Evolutionary conservation across 2,329 filamentous ascomycete genomes (phyloP), one percentile per base, ranked within the genome.

Genomic region (Microcyclospora pomicola): DNA sequence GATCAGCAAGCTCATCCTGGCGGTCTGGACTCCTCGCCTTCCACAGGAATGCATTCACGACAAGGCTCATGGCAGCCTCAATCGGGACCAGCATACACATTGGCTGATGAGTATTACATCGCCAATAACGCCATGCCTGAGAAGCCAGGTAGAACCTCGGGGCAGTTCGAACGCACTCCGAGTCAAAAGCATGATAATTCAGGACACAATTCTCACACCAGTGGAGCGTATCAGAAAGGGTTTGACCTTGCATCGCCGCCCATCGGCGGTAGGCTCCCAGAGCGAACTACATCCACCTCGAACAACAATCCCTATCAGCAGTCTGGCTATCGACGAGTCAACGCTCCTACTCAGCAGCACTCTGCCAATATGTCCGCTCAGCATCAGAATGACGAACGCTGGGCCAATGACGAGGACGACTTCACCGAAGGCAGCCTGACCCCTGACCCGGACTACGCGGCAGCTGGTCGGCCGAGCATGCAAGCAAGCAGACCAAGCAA

Each of bases 401-500:
- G 15, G 29, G 9, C 33, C 11, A 24, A 24, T 24, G 16, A 40
- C 14, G 34, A 42, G n/a, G 42, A 49, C 12, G 42, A 44, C 10
- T 40, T 43, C 24, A 46, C 41, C 30, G 47, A 50, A 13, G 48
- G 44, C 32, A 51, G 46, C 24, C 39, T 51, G 6, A 48, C 48
- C n/a, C 45, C 42, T 9, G 49, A 47, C 12, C 50, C 54, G n/a
- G 43, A 49, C n/a, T 35, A 52, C 48, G 15, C 44, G 3, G 36
- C 42, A 9, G 42, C 34, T n/a, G 39, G 36, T 14, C 34, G 28
- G n/a, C 36, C 42, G 30, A 39, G 27, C 15, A 33, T 38, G 29
- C 46, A 45, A 15, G 42, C 35, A 7, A 43, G 52, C 15, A 44
- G 48, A 15, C 43, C 46, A 5, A 55, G 52, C 33, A 58, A 57